Base-by-base conservation (phyloP, 2,329 filamentous ascomycete species). In the Myrmaecium sp. region DNA sequence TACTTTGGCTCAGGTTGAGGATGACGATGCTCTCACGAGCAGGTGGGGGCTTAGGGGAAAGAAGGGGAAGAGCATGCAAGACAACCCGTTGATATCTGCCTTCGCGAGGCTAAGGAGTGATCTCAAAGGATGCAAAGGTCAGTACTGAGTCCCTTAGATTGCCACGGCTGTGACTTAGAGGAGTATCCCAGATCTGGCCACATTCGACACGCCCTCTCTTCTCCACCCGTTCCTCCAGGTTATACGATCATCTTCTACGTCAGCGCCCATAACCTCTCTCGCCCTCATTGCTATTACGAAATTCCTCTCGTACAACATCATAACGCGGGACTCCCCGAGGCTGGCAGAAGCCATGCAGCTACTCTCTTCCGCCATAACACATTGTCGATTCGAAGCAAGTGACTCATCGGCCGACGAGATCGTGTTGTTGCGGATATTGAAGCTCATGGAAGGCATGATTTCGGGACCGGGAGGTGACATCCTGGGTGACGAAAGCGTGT, bases 381-480 rank as follows among this genome's bases (percentile, higher is more conserved):
- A 98, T 50, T 98, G 89, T 47, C 76, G 91, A 33, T 98, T 98
- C 44, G 89, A 95, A 52, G 86, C 89, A 14, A 94, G 82, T 48
- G 89, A 98, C 48, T 82, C 82, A 11, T 74, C 84, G 1, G 83
- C 91, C 33, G 89, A 94, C 44, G 89, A 98, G 52, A 83, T 95
- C 28, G 91, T 98, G 9, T 65, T 95, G 29, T 60, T 95, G 30
- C 77, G 91, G 56, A 95, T 98, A 41, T 55, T 98, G 32, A 89
- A 93, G 47, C 66, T 98, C 24, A 98, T 98, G 89, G 89, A 98
- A 53, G 80, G 83, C 43, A 94, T 98, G 78, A 75, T 98, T 42
- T 91, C 84, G 10, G 81, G 89, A 0, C 81, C 84, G 0, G 83
- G 86, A 16, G 89, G 89, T 19, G 77, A 91, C 37, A 70, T 95